Percentiles rank a stretch among this genome's conserved stretches.
Evolutionary conservation across 192 early-diverging fungal species (phyloP).

Genomic region (Dissophora globulifera): DNA sequence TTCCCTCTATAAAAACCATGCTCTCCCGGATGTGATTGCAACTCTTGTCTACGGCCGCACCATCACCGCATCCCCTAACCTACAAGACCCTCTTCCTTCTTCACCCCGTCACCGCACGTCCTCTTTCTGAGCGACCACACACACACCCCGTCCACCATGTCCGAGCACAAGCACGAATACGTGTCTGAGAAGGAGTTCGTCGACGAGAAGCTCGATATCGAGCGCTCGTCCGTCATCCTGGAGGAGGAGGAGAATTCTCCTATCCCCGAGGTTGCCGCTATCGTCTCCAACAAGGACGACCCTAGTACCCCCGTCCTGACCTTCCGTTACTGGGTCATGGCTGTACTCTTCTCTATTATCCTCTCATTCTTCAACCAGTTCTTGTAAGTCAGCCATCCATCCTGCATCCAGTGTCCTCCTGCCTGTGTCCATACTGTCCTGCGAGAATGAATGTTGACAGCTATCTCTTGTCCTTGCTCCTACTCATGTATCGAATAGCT

Average conservation of each 20-base stretch:
- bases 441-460: neutral
- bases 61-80: neutral
- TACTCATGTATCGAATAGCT: too few species aligned
- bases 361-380: constrained; percentile 57
- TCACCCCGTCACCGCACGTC: neutral
- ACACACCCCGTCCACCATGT: neutral
- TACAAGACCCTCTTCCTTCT: constrained; percentile 10
- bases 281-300: constrained; percentile 64
- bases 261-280: constrained; percentile 58
- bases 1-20: constrained; percentile 7
- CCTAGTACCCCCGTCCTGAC: constrained; percentile 59
- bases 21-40: neutral
- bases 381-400: constrained; percentile 42
- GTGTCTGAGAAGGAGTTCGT: constrained; percentile 28
- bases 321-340: constrained; percentile 62
- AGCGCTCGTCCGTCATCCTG: constrained; percentile 23
- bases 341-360: constrained; percentile 50
- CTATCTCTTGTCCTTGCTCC: neutral
- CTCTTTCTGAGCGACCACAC: neutral
- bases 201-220: constrained; percentile 36
- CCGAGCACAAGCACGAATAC: constrained; percentile 28
- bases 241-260: constrained; percentile 61
- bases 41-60: constrained; percentile 14
- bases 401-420: neutral
- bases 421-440: too few species aligned